Evolutionary conservation across 306 rosid species (phyloP), one percentile per base, ranked within the genome.

Genomic region (Vigna trinervia): DNA sequence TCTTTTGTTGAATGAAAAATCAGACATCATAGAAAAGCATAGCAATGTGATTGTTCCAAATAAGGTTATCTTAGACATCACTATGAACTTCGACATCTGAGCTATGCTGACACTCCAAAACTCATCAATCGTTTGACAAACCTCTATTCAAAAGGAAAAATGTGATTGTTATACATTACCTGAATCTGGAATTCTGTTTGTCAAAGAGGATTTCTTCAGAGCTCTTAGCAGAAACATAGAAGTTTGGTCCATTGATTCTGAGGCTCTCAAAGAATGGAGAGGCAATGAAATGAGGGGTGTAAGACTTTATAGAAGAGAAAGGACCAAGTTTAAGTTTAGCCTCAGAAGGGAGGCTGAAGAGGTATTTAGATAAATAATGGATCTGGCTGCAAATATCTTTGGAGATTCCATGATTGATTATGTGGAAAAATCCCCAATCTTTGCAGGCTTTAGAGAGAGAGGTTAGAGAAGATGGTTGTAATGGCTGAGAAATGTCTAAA

Each of bases 191-290:
- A 59, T 47, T 84, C 32, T 86, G 84, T 73, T 84, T 83, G 36
- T 80, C 83, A 78, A 85, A 87, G 63, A 95, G 89, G 54, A 86
- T 58, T 48, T 85, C 78, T 47, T 91, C 87, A 80, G 97, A 92
- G 75, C 20, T 78, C 73, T 87, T 96, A 23, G 99, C 99, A 85
- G 97, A 92, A 54, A 51, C 85, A 64, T 80, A 85, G 74, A 88
- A 92, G 78, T 90, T 50, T 0, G 99, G 99, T 34, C 97, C 97
- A 32, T 91, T 84, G 78, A 95, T 84, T 78, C 93, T 63, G 63
- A 95, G 93, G 83, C 97, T 92, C 84, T 95, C 98, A 65, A 90
- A 95, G 87, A 83, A 95, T n/a, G 98, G 98, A 59, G 98, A 95
- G 77, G 98, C 97, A 83, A 95, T 89, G 89, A 95, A 95, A 26